Evolutionary conservation across 2,329 filamentous ascomycete genomes (phyloP).

Genomic region (Talaromyces sp.): DNA sequence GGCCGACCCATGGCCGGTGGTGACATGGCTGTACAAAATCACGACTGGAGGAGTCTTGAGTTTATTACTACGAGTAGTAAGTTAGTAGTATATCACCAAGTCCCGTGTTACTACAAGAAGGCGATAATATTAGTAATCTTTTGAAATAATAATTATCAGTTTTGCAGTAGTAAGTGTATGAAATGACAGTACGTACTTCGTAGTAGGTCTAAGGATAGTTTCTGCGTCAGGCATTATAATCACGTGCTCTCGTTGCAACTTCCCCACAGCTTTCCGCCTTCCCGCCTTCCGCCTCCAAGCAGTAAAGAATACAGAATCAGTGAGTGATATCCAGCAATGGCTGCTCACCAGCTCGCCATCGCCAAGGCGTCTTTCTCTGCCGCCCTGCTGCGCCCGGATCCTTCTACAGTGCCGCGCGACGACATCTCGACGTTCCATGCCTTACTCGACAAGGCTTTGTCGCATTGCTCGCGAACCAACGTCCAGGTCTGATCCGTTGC

Average conservation of each 20-base stretch:
- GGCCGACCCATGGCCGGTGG: background rate
- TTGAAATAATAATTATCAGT: background rate
- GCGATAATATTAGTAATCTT: background rate
- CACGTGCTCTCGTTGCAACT: background rate
- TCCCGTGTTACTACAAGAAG: background rate
- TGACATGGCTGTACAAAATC: too few relatives aligned
- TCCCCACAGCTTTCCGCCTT: background rate
- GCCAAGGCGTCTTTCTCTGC: conserved; percentile 74
- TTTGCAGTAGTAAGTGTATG: background rate
- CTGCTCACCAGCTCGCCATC: conserved; percentile 66
- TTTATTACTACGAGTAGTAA: background rate
- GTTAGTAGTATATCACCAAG: background rate
- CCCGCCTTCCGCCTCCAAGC: background rate
- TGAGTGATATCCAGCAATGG: conserved; percentile 41
- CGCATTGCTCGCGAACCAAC: conserved; percentile 71
- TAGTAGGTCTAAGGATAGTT: background rate
- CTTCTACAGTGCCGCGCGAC: conserved; percentile 61
- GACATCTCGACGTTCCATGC: conserved; percentile 65
- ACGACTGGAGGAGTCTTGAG: background rate
- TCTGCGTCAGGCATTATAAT: background rate
- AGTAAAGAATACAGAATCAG: background rate
- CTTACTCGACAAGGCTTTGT: conserved; percentile 59
- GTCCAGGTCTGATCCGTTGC: conserved; percentile 71
- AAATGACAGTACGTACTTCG: too few relatives aligned
- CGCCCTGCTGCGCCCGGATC: conserved; percentile 67